A percentile compares a stretch with the other conserved stretches of the same genome.
These are phyloP conservation scores for Heterococcus sp. DNA, from an alignment of 108 stramenopile genomes.

Conservation along the genomic window DNA sequence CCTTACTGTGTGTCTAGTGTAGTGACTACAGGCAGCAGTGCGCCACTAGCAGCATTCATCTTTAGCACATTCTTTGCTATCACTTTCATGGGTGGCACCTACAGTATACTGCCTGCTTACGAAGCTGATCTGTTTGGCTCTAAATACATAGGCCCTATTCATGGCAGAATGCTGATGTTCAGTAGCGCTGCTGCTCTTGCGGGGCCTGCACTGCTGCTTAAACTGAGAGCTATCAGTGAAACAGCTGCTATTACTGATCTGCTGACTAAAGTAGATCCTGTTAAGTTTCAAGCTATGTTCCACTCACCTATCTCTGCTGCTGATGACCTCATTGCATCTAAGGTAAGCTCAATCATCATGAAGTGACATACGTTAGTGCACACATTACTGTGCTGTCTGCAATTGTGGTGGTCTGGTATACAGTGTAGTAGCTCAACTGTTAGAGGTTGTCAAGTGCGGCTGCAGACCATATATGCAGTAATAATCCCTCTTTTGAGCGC, in stretches of 20 bases:
- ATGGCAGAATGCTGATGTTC: slow-evolving; percentile 69
- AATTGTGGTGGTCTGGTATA: no score
- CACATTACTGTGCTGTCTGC: no score
- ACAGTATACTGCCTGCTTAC: slow-evolving; percentile 73
- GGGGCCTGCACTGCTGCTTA: slow-evolving; percentile 69
- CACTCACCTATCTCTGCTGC: not conserved
- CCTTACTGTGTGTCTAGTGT: not conserved
- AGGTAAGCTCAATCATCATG: no score
- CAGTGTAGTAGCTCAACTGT: no score
- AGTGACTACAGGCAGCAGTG: slow-evolving; percentile 32
- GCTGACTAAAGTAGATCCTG: slow-evolving; percentile 51
- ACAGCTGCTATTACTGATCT: slow-evolving; percentile 64
- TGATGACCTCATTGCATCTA: not conserved
- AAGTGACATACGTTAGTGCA: no score
- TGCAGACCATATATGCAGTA: no score
- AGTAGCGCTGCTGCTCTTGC: slow-evolving; percentile 63
- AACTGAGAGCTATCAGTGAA: slow-evolving; percentile 60
- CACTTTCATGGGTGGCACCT: slow-evolving; percentile 73
- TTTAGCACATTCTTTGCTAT: slow-evolving; percentile 64
- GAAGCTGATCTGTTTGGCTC: slow-evolving; percentile 76
- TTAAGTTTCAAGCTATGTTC: not conserved
- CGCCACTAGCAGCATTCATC: slow-evolving; percentile 66
- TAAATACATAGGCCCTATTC: slow-evolving; percentile 71
- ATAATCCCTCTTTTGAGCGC: no score
- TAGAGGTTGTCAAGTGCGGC: no score